These are phyloP conservation scores for Trichoderma hamatum DNA, from an alignment of 2,329 filamentous ascomycete species.

Conservation along the genomic window DNA sequence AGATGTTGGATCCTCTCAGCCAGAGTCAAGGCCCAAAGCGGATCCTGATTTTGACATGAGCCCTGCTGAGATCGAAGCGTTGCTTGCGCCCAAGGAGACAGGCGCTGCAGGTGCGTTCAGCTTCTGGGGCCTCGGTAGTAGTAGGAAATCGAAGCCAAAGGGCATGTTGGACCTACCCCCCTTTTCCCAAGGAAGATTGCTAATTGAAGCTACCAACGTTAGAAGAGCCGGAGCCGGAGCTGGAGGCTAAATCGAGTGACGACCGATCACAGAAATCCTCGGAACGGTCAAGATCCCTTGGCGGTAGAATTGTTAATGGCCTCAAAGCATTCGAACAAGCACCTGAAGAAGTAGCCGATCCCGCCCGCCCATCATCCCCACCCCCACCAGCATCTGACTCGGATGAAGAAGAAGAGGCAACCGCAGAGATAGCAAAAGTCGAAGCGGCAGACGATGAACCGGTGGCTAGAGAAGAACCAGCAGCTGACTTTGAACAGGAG, in stretches of 20 bases:
- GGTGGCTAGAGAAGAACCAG: slow-evolving; percentile 34
- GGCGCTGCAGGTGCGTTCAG: slow-evolving; percentile 52
- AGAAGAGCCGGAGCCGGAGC: slow-evolving; percentile 27
- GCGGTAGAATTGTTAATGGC: slow-evolving; percentile 59
- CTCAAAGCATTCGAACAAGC: slow-evolving; percentile 59
- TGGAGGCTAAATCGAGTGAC: slow-evolving; percentile 27
- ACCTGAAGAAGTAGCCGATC: slow-evolving; percentile 44
- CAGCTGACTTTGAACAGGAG: slow-evolving; percentile 30
- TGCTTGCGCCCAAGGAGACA: slow-evolving; percentile 42
- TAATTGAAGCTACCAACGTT: slow-evolving; percentile 53
- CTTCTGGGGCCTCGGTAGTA: slow-evolving; percentile 57
- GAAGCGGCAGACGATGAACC: slow-evolving; percentile 29
- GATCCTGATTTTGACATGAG: slow-evolving; percentile 41
- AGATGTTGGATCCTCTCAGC: slow-evolving; percentile 24
- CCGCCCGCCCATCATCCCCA: slow-evolving; percentile 44
- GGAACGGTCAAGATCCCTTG: slow-evolving; percentile 50
- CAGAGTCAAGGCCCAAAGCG: slow-evolving; percentile 25
- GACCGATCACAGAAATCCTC: slow-evolving; percentile 46
- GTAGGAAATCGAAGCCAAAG: slow-evolving; percentile 51
- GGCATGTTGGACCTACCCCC: slow-evolving; percentile 37
- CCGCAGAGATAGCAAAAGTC: slow-evolving; percentile 24
- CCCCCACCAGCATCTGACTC: slow-evolving; percentile 39
- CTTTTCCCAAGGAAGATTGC: slow-evolving; percentile 50
- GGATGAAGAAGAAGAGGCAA: slow-evolving; percentile 31
- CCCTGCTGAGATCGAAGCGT: slow-evolving; percentile 49